Evolutionary conservation across 441 rosid species (phyloP), one percentile per base, ranked within the genome.

Genomic region (Erodium texanum): DNA sequence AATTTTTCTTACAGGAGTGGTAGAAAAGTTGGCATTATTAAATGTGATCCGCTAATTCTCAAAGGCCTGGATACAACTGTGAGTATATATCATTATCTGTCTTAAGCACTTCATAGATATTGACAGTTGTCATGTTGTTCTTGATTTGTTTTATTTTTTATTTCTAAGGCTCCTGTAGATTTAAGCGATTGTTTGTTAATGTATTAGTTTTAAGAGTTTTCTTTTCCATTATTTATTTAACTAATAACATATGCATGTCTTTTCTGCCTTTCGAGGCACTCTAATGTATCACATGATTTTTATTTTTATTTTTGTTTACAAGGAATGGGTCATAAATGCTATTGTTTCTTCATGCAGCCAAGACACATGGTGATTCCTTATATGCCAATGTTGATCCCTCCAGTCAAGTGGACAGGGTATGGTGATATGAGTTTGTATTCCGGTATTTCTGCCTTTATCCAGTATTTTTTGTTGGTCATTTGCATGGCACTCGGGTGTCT

Each of bases 341-440:
- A 71, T 67, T 70, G 14, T 74, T 70, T 66, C 65, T 73, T 32
- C 65, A 24, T 73, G 70, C 90, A 94, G 99, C 98, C 96, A 61
- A 86, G 91, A 77, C 96, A 92, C 82, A 86, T 92, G 98, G 96
- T 94, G 79, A 87, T 94, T 74, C 98, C 98, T 73, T 89, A 94
- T 74, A 85, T 94, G 94, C 99, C 99, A 54, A 94, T 94, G 99
- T 70, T 94, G 76, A 78, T 94, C 72, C 96, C 98, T 71, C 98
- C 99, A 20, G 23, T 73, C 78, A 86, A 92, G 73, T 94, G 99
- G 99, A 86, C 82, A 71, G 92, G 96, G 99, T 94, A 89, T 72
- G 84, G n/a, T 62, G 62, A 12, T 48, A 78, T 45, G 12, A 62
- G 52, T 67, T 70, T 73, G 71, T 62, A 36, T 9, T 8, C 15